Evolutionary conservation across 441 rosid genomes (phyloP).

Genomic region (Viola pubescens): DNA sequence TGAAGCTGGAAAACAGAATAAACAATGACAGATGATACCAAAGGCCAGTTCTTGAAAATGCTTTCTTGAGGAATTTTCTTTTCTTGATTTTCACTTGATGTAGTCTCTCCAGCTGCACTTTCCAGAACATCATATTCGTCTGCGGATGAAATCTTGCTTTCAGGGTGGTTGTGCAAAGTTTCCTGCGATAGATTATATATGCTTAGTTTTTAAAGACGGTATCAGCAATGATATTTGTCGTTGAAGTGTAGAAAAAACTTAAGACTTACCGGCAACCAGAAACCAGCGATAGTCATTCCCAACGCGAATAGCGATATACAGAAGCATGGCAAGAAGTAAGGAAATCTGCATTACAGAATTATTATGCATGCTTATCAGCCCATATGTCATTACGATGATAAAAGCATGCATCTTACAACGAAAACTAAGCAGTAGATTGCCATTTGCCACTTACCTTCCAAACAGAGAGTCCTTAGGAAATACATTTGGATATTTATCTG

Average conservation of each 20-base stretch:
- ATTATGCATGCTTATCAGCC: neutral
- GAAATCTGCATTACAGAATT: constrained; percentile 50
- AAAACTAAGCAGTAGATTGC: neutral
- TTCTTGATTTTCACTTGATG: constrained; percentile 18
- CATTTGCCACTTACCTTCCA: neutral
- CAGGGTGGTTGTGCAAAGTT: constrained; percentile 63
- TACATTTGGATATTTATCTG: too few relatives aligned
- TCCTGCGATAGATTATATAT: constrained; percentile 34
- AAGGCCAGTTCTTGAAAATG: constrained; percentile 71
- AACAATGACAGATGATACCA: constrained; percentile 75
- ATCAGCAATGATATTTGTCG: too few relatives aligned
- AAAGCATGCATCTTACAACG: too few relatives aligned
- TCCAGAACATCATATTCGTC: constrained; percentile 35
- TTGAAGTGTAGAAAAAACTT: neutral
- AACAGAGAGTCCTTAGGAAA: too few relatives aligned
- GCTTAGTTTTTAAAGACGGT: too few relatives aligned
- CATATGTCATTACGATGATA: neutral
- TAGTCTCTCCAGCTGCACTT: constrained; percentile 23
- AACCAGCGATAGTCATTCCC: constrained; percentile 38
- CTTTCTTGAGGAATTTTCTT: constrained; percentile 23
- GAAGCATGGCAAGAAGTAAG: constrained; percentile 74
- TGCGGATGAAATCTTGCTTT: constrained; percentile 17
- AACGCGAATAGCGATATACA: constrained; percentile 55
- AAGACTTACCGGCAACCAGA: constrained; percentile 65
- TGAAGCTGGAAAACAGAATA: constrained; percentile 76